These are phyloP conservation scores for Blastobotrys apis DNA, from an alignment of 1,139 yeast species.

Conservation along the genomic window DNA sequence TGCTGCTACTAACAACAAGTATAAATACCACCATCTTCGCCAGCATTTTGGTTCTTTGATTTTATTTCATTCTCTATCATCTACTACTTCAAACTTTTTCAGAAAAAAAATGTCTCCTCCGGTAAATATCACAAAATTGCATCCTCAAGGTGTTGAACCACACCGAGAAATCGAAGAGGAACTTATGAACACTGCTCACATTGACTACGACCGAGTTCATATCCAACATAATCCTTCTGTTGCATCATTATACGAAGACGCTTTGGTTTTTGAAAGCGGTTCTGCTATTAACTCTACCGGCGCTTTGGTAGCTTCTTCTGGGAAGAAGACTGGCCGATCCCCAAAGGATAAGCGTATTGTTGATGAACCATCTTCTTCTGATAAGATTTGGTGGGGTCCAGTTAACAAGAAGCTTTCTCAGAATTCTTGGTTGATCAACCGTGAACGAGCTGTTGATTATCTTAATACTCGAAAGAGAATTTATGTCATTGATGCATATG, in stretches of 20 bases:
- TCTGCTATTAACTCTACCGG: conserved; percentile 93
- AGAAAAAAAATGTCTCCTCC: conserved; percentile 32
- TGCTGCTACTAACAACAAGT: neutral
- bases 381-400: conserved; percentile 98
- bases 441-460: conserved; percentile 96
- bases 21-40: conserved; percentile 5
- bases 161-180: conserved; percentile 40
- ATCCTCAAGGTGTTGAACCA: conserved; percentile 42
- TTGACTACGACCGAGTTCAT: conserved; percentile 40
- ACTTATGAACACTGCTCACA: conserved; percentile 39
- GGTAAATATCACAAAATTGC: conserved; percentile 40
- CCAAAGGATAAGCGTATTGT: conserved; percentile 98
- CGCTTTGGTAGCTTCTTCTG: conserved; percentile 93
- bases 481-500: conserved; percentile 93
- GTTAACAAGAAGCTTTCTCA: conserved; percentile 94
- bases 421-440: conserved; percentile 91
- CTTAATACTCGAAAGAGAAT: conserved; percentile 93
- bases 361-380: conserved; percentile 80
- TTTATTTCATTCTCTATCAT: neutral
- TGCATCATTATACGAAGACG: conserved; percentile 92
- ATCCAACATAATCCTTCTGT: conserved; percentile 88
- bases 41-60: neutral
- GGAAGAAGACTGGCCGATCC: conserved; percentile 95
- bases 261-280: conserved; percentile 74
- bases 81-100: neutral